Base-by-base conservation (phyloP, 345 rosid genomes). In the Syzygium jambos region DNA sequence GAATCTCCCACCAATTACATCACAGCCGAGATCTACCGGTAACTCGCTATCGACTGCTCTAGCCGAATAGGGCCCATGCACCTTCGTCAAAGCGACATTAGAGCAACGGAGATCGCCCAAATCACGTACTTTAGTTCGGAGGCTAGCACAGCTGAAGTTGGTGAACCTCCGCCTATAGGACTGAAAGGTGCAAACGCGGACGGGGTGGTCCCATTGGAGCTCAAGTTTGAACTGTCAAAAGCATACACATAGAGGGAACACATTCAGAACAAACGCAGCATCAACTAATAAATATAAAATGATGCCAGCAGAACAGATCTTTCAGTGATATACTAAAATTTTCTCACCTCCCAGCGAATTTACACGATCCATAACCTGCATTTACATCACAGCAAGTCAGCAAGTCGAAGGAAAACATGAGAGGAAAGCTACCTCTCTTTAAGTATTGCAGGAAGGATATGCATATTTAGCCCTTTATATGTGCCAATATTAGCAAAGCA, bases 261-360 rank as follows among this genome's bases (percentile, higher is more conserved):
- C 14, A 11, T 17, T 73, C 80, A 73, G 49, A 73, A 34, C 80
- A 73, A 9, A 73, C 46, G 13, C 80, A 73, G 21, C 80, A 73
- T 34, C 80, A 73, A 34, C 21, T 68, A 22, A 25, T 17, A 57
- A 22, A 25, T 51, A 41, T 23, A 43, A 13, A 59, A n/a, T 51
- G 55, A 17, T 3, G 25, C 49, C 25, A 73, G 80, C 80, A 73
- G 80, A 34, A 23, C 80, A 73, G 49, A 73, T 73, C 80, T 34
- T 34, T 73, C 46, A 34, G 9, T 1, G 25, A 73, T 34, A 34
- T 34, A 73, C 25, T 73, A 22, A 52, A 29, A 12, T n/a, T 84
- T 27, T 86, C 82, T 61, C 51, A 87, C 88, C 88, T 87, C 15
- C 88, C 88, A 25, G 88, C 55, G 78, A 78, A 87, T n/a, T 30